Evolutionary conservation across 1,284 basidiomycete species (phyloP).

Genomic region (Puccinia coronata): DNA sequence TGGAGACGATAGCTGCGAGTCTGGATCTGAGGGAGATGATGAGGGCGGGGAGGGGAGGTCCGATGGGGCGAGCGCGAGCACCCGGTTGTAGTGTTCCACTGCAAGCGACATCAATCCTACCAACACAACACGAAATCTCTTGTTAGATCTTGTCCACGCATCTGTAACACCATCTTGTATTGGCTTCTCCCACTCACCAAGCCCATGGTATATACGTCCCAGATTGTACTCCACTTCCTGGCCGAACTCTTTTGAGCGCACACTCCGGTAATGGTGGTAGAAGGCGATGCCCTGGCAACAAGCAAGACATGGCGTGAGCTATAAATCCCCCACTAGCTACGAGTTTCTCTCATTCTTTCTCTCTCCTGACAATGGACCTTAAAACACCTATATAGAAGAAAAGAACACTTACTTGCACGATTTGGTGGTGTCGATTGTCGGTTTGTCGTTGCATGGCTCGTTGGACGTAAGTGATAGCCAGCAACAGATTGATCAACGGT

Average conservation of each 20-base stretch:
- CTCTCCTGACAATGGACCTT: background rate
- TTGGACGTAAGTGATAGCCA: slow-evolving; percentile 80
- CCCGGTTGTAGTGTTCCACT: slow-evolving; percentile 76
- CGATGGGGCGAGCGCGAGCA: slow-evolving; percentile 63
- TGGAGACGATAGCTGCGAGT: no score
- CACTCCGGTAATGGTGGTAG: slow-evolving; percentile 71
- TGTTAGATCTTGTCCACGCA: background rate
- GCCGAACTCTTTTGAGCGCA: slow-evolving; percentile 61
- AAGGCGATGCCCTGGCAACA: slow-evolving; percentile 84
- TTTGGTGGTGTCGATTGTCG: slow-evolving; percentile 86
- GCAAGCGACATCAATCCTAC: slow-evolving; percentile 77
- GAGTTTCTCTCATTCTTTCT: background rate
- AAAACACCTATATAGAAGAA: background rate
- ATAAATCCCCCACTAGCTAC: no score
- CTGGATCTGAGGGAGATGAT: background rate
- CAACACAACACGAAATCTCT: background rate
- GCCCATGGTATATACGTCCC: slow-evolving; percentile 82
- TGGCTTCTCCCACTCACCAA: slow-evolving; percentile 65
- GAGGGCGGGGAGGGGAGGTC: background rate
- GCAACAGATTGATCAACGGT: slow-evolving; percentile 76
- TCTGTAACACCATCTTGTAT: background rate
- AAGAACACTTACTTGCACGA: slow-evolving; percentile 66
- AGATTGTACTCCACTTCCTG: slow-evolving; percentile 86
- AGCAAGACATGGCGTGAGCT: no score
- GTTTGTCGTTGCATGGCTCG: slow-evolving; percentile 88